Conservation (phyloP, 352 stramenopile genomes). For the Phytophthora sp. region DNA sequence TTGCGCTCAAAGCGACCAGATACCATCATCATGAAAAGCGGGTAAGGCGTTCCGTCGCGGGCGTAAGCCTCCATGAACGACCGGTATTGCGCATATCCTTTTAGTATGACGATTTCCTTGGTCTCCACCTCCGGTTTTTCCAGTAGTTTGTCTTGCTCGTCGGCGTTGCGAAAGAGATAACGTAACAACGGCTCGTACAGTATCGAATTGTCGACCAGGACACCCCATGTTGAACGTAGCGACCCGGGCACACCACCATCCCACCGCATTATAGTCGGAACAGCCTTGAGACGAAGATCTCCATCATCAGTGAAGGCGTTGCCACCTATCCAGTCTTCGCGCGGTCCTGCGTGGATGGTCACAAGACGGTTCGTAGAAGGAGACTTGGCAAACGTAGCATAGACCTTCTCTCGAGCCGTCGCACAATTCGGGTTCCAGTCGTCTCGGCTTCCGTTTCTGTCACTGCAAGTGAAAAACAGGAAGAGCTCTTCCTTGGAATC, state of each 20-base stretch:
- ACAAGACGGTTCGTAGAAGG: slow-evolving; percentile 58
- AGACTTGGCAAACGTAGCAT: slow-evolving; percentile 63
- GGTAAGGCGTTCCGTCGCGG: slow-evolving; percentile 30
- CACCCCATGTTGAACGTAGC: slow-evolving; percentile 56
- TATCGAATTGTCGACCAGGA: slow-evolving; percentile 56
- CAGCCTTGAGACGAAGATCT: slow-evolving; percentile 64
- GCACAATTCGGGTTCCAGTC: slow-evolving; percentile 63
- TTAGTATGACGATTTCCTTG: slow-evolving; percentile 65
- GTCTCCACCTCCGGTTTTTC: slow-evolving; percentile 40
- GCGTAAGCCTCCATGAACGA: slow-evolving; percentile 43
- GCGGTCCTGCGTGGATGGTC: slow-evolving; percentile 58
- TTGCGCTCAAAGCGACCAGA: slow-evolving; percentile 69
- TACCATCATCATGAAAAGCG: slow-evolving; percentile 78
- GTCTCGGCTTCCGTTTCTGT: slow-evolving; percentile 41
- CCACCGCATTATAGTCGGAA: slow-evolving; percentile 72
- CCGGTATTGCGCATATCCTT: slow-evolving; percentile 47
- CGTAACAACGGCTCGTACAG: slow-evolving; percentile 60
- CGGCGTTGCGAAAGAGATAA: slow-evolving; percentile 70
- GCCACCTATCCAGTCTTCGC: slow-evolving; percentile 54
- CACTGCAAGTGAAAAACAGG: slow-evolving; percentile 74
- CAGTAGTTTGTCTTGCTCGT: slow-evolving; percentile 50
- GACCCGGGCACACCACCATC: slow-evolving; percentile 37
- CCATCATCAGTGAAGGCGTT: slow-evolving; percentile 67
- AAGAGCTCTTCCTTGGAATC: slow-evolving; percentile 53
- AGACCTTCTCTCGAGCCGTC: slow-evolving; percentile 51